phyloP scores from a whole-genome alignment of 805 yeast genomes.

The Metschnikowia matae region DNA sequence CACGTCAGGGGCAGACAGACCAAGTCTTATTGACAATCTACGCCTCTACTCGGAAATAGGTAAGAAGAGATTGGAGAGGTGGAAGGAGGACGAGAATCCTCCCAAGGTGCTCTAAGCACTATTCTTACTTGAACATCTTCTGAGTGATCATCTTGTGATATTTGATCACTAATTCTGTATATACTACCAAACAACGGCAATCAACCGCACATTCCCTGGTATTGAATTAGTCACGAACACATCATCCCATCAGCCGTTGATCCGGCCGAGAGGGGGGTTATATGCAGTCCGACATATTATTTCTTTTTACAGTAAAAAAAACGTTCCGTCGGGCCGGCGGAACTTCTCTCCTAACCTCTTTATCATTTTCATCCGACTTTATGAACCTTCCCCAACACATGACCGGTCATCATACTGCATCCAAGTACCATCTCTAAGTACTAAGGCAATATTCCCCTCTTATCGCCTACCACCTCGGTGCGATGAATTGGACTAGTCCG shows the following conservation, averaged over 20 bases:
- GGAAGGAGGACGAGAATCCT: conserved; percentile 24
- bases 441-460: neutral
- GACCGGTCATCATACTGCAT: neutral
- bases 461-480: neutral
- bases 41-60: conserved; percentile 28
- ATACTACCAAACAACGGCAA: neutral
- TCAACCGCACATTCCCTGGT: neutral
- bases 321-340: neutral
- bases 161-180: conserved; percentile 10
- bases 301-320: neutral
- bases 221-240: neutral
- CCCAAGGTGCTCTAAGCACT: conserved; percentile 9
- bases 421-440: neutral
- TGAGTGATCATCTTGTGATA: neutral
- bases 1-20: neutral
- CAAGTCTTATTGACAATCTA: conserved; percentile 12
- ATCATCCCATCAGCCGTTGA: neutral
- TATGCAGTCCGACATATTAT: neutral
- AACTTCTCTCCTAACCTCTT: neutral
- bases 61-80: conserved; percentile 20
- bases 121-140: too few species aligned
- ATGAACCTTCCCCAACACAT: too few species aligned
- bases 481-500: neutral
- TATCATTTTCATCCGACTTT: too few species aligned
- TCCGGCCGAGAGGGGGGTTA: neutral